Evolutionary conservation across 1,139 yeast species (phyloP).

Genomic region (Geotrichum restrictum): DNA sequence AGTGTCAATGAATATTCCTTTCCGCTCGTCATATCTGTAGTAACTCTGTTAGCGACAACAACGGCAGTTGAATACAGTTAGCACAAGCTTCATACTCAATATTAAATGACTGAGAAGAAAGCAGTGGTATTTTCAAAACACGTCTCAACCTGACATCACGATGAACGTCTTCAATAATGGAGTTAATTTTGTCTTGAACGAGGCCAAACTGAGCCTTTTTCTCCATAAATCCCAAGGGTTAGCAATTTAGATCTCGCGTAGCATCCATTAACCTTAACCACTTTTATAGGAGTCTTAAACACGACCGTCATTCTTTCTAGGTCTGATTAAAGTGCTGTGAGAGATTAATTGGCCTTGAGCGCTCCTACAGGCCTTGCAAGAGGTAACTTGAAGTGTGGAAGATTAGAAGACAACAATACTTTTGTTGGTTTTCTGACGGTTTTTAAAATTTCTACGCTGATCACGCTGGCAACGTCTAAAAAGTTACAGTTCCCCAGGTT

Average conservation of each 20-base stretch:
- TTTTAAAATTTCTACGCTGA: not conserved
- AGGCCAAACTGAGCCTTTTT: not conserved
- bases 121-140: not conserved
- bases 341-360: too few relatives aligned
- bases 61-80: too few relatives aligned
- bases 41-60: not conserved
- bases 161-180: slow-evolving; percentile 4
- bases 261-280: not conserved
- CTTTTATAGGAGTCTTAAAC: slow-evolving; percentile 6
- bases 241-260: not conserved
- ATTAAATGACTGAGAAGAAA: not conserved
- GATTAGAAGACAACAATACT: too few relatives aligned
- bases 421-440: too few relatives aligned
- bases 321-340: too few relatives aligned
- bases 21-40: too few relatives aligned
- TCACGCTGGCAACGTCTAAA: not conserved
- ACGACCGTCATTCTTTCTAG: not conserved
- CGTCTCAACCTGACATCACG: not conserved
- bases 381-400: too few relatives aligned
- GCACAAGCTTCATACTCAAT: too few relatives aligned
- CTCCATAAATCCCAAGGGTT: too few relatives aligned
- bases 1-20: too few relatives aligned
- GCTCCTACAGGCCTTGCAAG: too few relatives aligned
- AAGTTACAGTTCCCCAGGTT: slow-evolving; percentile 5
- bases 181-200: slow-evolving; percentile 2